Base-by-base conservation (phyloP, 2,329 filamentous ascomycete species). In the Xylariaceae sp. region DNA sequence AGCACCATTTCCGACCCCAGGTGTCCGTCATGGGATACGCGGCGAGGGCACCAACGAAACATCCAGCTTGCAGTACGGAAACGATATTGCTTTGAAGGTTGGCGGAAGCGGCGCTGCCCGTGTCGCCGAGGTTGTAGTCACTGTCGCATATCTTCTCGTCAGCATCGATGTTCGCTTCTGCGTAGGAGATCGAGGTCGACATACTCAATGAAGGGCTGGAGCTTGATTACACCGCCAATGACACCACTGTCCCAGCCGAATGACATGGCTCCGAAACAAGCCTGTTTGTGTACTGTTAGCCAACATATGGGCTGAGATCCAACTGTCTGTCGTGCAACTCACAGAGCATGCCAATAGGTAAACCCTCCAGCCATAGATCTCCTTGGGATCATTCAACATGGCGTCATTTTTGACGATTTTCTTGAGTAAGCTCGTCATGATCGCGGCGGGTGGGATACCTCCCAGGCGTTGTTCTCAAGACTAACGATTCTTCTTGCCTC, bases 291-390 rank as follows among this genome's bases (percentile, higher is more conserved):
- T n/a, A n/a, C n/a, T n/a, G n/a, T n/a, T n/a, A n/a, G n/a, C n/a
- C n/a, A n/a, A n/a, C n/a, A n/a, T n/a, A n/a, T n/a, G n/a, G n/a
- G n/a, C n/a, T n/a, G n/a, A n/a, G n/a, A n/a, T n/a, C n/a, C n/a
- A n/a, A n/a, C n/a, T n/a, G n/a, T n/a, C 26, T n/a, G 9, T 17
- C 30, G 16, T 7, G 30, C 30, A 37, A 49, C 64, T 53, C 52
- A 71, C 69, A 34, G 80, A 83, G 47, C 73, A 78, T 17, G 82
- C 80, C 42, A 85, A 65, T 38, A 77, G 66, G 47, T 81, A 83
- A 4, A 84, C 79, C 39, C 81, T 74, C 81, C 82, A 86, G 54
- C 80, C 80, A 60, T 86, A 86, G 44, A 86, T 79, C 60, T 85
- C 78, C 13, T 73, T 71, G 12, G 83, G 83, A 56, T 87, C 83